phyloP scores from a whole-genome alignment of 768 basidiomycete genomes.

The Lentinula boryana region DNA sequence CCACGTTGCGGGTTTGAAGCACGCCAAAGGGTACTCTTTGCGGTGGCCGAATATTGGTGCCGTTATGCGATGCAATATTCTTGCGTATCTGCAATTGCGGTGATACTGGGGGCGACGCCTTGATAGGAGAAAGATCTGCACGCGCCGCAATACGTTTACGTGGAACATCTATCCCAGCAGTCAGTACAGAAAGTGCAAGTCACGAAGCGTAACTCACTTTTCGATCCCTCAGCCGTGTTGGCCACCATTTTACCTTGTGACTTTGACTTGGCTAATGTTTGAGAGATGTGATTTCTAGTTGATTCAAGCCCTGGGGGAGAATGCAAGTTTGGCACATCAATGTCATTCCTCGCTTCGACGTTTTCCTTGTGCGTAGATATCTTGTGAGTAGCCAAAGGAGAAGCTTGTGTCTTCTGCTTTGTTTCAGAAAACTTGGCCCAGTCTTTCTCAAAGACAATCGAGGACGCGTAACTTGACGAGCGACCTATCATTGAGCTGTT shows the following conservation, averaged over 20 bases:
- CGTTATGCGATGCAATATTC: conserved; percentile 10
- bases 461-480: conserved; percentile 40
- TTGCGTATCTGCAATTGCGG: conserved; percentile 8
- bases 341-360: not conserved
- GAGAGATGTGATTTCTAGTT: conserved; percentile 10
- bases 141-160: conserved; percentile 26
- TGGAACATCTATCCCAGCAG: not conserved
- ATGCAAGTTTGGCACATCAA: conserved; percentile 11
- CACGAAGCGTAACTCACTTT: conserved; percentile 20
- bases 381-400: conserved; percentile 19
- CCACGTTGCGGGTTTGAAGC: conserved; percentile 8
- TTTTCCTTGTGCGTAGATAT: conserved; percentile 12
- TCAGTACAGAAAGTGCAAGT: not conserved
- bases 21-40: conserved; percentile 27
- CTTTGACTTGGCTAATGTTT: conserved; percentile 28
- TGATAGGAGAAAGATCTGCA: conserved; percentile 43
- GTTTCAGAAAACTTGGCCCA: conserved; percentile 29
- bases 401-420: conserved; percentile 11
- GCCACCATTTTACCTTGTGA: conserved; percentile 38
- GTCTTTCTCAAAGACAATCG: conserved; percentile 47
- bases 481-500: conserved; percentile 27
- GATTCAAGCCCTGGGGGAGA: conserved; percentile 28
- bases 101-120: conserved; percentile 43
- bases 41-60: not conserved
- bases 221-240: conserved; percentile 13